These are phyloP conservation scores for Pythium aquatile DNA, from an alignment of 352 stramenopile species.

Conservation along the genomic window DNA sequence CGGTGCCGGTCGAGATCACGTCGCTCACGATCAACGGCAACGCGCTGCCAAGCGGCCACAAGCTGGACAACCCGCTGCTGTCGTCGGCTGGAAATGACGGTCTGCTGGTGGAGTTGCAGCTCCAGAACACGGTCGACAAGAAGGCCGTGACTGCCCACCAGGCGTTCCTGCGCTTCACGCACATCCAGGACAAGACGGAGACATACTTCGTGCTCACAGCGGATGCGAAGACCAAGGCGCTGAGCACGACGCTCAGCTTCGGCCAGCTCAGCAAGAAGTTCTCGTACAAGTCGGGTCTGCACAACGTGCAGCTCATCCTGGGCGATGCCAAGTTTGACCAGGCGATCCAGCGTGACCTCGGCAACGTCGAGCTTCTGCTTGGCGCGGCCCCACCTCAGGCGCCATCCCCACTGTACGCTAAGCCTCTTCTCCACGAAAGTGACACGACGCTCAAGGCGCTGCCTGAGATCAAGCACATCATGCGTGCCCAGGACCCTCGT, in stretches of 20 bases:
- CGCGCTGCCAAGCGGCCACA: constrained; percentile 47
- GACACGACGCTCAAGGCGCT: constrained; percentile 85
- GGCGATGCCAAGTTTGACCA: constrained; percentile 74
- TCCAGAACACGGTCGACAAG: constrained; percentile 61
- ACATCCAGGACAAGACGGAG: constrained; percentile 48
- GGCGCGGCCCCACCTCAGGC: constrained; percentile 50
- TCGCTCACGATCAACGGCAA: constrained; percentile 55
- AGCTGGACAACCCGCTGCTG: constrained; percentile 49
- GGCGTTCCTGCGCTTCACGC: constrained; percentile 75
- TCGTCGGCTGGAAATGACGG: constrained; percentile 58
- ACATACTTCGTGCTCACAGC: constrained; percentile 75
- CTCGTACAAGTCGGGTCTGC: constrained; percentile 66
- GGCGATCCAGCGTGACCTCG: constrained; percentile 70
- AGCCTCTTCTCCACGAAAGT: constrained; percentile 82
- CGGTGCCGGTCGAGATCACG: constrained; percentile 57
- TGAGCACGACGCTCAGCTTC: constrained; percentile 56
- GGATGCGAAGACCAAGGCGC: constrained; percentile 34
- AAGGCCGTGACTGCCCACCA: constrained; percentile 63
- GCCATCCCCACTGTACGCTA: constrained; percentile 83
- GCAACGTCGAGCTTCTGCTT: constrained; percentile 67
- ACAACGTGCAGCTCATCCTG: constrained; percentile 74
- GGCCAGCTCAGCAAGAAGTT: constrained; percentile 75
- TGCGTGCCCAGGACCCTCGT: constrained; percentile 71
- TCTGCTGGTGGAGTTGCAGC: constrained; percentile 53
- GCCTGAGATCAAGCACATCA: constrained; percentile 86